These are phyloP conservation scores for Fusarium sp. DNA, from an alignment of 2,329 filamentous ascomycete species.

Conservation along the genomic window DNA sequence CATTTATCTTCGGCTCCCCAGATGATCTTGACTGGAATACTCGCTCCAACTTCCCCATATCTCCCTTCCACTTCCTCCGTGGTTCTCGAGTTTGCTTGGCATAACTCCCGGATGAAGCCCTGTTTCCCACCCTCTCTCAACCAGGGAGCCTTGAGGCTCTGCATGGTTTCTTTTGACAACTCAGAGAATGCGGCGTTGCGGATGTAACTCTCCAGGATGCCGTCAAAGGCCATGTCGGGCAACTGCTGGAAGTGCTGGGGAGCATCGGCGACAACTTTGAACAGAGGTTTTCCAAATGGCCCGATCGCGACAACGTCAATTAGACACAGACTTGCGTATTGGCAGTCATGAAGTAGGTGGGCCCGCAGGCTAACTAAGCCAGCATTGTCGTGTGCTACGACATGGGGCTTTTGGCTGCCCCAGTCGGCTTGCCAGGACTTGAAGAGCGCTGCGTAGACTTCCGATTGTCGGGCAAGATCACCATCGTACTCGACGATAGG, in stretches of 20 bases:
- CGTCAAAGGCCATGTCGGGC: constrained; percentile 49
- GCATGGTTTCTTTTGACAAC: constrained; percentile 48
- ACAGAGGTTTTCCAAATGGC: constrained; percentile 57
- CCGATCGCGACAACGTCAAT: constrained; percentile 57
- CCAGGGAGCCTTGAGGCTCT: constrained; percentile 53
- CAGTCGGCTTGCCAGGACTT: constrained; percentile 47
- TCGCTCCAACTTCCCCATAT: constrained; percentile 51
- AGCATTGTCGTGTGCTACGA: constrained; percentile 59
- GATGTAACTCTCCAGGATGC: constrained; percentile 54
- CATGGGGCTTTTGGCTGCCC: constrained; percentile 45
- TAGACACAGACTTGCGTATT: constrained; percentile 54
- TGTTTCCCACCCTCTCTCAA: constrained; percentile 42
- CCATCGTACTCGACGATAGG: constrained; percentile 45
- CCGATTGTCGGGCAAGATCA: constrained; percentile 52
- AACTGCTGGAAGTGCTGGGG: constrained; percentile 51
- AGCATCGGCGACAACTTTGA: constrained; percentile 53
- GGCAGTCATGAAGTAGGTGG: constrained; percentile 50
- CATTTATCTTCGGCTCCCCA: constrained; percentile 58
- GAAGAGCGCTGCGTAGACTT: constrained; percentile 53
- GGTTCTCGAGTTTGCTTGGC: constrained; percentile 40
- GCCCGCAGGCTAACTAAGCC: constrained; percentile 55
- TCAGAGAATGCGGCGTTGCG: constrained; percentile 50
- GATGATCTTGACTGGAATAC: constrained; percentile 54
- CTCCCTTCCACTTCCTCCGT: constrained; percentile 50
- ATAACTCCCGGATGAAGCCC: constrained; percentile 56